phyloP scores from a whole-genome alignment of 495 filamentous ascomycete species.

The Aspergillus heteromorphus region DNA sequence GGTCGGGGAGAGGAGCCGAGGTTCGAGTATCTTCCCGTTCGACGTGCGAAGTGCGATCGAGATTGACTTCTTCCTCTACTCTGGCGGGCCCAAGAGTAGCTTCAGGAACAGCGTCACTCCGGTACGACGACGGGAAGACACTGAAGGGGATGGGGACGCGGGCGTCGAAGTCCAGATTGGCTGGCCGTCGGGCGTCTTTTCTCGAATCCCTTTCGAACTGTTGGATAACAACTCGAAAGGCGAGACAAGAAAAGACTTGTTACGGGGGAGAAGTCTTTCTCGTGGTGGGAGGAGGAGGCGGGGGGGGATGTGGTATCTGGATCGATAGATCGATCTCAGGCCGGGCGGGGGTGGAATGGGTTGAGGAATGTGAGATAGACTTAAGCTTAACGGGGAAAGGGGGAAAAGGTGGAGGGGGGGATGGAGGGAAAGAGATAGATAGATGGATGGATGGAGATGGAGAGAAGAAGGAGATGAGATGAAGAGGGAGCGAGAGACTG shows the following conservation, averaged over 20 bases:
- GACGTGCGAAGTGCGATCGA: conserved; percentile 71
- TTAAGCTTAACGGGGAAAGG: conserved; percentile 18
- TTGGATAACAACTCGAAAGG: conserved; percentile 73
- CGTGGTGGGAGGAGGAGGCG: conserved; percentile 15
- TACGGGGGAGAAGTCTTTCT: conserved; percentile 40
- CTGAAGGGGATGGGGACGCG: conserved; percentile 98
- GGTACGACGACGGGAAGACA: conserved; percentile 98
- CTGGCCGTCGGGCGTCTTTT: conserved; percentile 78
- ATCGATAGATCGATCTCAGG: conserved; percentile 18
- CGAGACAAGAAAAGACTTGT: conserved; percentile 83
- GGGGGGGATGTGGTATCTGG: conserved; percentile 18
- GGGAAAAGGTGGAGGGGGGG: conserved; percentile 14
- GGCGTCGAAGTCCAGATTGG: conserved; percentile 99
- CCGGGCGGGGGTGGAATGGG: conserved; percentile 9
- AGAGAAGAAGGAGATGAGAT: conserved; percentile 9
- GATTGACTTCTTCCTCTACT: conserved; percentile 86
- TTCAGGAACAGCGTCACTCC: conserved; percentile 80
- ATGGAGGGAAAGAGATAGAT: conserved; percentile 8
- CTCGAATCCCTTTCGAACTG: conserved; percentile 90
- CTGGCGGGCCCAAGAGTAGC: conserved; percentile 59
- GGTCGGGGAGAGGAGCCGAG: conserved; percentile 62
- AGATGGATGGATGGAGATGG: conserved; percentile 2
- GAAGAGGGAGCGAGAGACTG: neutral
- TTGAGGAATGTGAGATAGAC: conserved; percentile 23
- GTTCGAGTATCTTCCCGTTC: conserved; percentile 87